Evolutionary conservation across 441 rosid species (phyloP).

Genomic region (Breynia disticha): DNA sequence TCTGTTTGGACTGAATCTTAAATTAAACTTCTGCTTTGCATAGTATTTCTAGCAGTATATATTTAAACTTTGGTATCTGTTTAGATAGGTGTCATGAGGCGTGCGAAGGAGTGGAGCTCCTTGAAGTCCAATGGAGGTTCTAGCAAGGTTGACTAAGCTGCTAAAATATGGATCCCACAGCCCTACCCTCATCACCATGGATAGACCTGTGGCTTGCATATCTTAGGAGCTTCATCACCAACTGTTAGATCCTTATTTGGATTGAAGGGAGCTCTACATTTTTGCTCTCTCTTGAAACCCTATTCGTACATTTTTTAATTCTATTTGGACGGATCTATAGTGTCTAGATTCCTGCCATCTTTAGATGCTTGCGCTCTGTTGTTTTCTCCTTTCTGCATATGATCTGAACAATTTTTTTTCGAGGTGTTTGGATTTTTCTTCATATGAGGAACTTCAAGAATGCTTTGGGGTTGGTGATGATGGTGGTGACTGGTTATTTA

Average conservation of each 20-base stretch:
- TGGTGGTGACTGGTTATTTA: neutral
- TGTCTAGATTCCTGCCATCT: neutral
- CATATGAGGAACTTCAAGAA: too few relatives aligned
- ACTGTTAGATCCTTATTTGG: conserved; percentile 44
- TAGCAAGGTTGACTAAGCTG: conserved; percentile 40
- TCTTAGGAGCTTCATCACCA: conserved; percentile 48
- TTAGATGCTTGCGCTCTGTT: too few relatives aligned
- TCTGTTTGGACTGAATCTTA: too few relatives aligned
- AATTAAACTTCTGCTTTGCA: too few relatives aligned
- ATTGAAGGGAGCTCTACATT: conserved; percentile 76
- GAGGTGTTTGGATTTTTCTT: too few relatives aligned
- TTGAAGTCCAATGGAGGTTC: conserved; percentile 53
- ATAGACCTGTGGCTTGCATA: conserved; percentile 58
- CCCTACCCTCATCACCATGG: conserved; percentile 18
- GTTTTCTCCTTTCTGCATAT: too few relatives aligned
- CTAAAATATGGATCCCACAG: conserved; percentile 55
- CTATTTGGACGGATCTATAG: neutral
- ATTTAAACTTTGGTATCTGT: too few relatives aligned
- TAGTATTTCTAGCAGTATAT: too few relatives aligned
- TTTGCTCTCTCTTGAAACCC: neutral
- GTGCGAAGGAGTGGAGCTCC: conserved; percentile 40
- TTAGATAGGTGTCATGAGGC: neutral
- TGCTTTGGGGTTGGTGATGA: neutral
- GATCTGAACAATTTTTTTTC: too few relatives aligned
- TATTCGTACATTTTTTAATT: neutral